phyloP scores from a whole-genome alignment of 2,329 filamentous ascomycete species.

The Hypoxylon sp. region DNA sequence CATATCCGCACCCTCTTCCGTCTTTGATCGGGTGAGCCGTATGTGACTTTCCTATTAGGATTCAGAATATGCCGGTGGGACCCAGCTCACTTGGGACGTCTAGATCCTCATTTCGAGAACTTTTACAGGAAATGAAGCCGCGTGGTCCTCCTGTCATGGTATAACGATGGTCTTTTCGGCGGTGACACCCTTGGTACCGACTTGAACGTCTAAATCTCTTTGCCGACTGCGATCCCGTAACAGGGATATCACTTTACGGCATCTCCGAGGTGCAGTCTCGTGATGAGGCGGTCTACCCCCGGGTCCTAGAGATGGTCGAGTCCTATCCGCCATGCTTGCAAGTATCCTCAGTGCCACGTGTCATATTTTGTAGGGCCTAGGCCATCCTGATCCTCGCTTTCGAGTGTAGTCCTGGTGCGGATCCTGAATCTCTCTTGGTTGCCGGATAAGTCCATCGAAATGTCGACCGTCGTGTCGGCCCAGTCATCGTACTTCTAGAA shows the following conservation, averaged over 20 bases:
- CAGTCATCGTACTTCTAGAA: conserved; percentile 25
- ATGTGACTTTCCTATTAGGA: neutral
- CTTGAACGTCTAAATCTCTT: neutral
- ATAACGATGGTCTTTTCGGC: neutral
- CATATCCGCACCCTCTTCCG: neutral
- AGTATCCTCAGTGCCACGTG: neutral
- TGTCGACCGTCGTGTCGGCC: conserved; percentile 15
- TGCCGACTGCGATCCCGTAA: neutral
- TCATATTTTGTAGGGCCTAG: neutral
- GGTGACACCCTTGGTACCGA: neutral
- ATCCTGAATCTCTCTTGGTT: conserved; percentile 13
- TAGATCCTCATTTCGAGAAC: neutral
- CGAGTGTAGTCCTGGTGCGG: conserved; percentile 5
- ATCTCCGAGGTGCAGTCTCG: neutral
- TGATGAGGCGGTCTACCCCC: conserved; percentile 1
- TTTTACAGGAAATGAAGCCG: neutral
- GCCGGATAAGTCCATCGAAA: conserved; percentile 11
- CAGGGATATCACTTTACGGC: neutral
- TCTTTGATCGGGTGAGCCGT: neutral
- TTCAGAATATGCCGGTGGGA: neutral
- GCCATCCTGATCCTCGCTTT: neutral
- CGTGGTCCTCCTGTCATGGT: neutral
- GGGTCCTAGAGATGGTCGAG: neutral
- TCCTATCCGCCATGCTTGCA: neutral
- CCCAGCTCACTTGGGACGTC: neutral